Evolutionary conservation across 2,329 filamentous ascomycete genomes (phyloP).

Genomic region (Talaromyces rugulosus): DNA sequence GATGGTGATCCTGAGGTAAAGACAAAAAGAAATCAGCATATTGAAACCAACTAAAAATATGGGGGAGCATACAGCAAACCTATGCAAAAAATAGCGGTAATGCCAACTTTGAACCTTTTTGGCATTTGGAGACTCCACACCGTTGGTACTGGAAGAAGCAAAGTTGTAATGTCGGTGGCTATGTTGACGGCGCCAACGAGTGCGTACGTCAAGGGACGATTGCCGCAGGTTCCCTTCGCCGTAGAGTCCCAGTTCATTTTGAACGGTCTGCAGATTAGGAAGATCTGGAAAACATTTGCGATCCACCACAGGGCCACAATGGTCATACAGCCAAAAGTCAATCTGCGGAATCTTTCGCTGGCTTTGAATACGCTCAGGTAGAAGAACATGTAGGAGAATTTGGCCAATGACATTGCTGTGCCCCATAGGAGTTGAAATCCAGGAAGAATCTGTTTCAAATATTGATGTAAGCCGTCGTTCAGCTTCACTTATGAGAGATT

Average conservation of each 20-base stretch:
- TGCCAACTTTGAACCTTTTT: background rate
- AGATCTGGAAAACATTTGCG: background rate
- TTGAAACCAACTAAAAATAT: background rate
- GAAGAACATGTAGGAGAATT: conserved; percentile 6
- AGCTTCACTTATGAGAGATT: too few relatives aligned
- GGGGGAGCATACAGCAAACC: conserved; percentile 2
- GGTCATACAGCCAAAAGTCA: background rate
- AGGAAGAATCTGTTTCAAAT: background rate
- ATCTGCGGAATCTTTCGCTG: background rate
- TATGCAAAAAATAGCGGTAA: conserved; percentile 4
- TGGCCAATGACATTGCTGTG: conserved; percentile 2
- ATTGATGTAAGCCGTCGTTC: too few relatives aligned
- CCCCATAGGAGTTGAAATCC: background rate
- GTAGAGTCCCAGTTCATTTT: conserved; percentile 3
- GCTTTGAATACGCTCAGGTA: conserved; percentile 3
- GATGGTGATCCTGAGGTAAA: background rate
- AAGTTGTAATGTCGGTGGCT: conserved; percentile 3
- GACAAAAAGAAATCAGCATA: too few relatives aligned
- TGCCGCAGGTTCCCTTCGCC: background rate
- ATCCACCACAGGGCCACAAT: conserved; percentile 2
- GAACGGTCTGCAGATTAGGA: conserved; percentile 2
- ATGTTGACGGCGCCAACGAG: conserved; percentile 2
- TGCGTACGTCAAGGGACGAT: conserved; percentile 3
- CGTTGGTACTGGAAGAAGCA: conserved; percentile 4
- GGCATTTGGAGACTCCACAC: conserved; percentile 4